Evolutionary conservation across 257 asterid species (phyloP).

Genomic region (Orobanche coerulescens): DNA sequence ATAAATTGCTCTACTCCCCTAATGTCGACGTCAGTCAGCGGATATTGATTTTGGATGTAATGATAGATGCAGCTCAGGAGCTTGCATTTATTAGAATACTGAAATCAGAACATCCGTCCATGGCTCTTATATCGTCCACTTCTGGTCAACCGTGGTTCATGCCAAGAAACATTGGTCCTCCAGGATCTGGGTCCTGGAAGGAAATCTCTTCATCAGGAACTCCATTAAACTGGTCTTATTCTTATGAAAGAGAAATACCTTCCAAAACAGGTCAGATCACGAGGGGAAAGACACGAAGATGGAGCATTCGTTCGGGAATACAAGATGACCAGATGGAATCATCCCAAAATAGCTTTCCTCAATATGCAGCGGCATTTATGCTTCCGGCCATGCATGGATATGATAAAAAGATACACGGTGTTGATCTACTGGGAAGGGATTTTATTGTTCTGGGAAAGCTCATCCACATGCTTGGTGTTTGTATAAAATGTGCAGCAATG

Average conservation of each 20-base stretch:
- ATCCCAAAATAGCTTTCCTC: constrained; percentile 72
- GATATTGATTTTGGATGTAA: constrained; percentile 78
- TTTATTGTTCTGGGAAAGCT: constrained; percentile 82
- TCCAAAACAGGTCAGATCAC: constrained; percentile 43
- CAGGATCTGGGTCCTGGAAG: constrained; percentile 82
- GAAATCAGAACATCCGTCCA: constrained; percentile 32
- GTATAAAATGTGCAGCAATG: constrained; percentile 86
- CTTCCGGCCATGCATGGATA: constrained; percentile 88
- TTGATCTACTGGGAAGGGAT: constrained; percentile 80
- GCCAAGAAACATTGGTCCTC: constrained; percentile 62
- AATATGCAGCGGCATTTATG: constrained; percentile 90
- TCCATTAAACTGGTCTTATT: constrained; percentile 74
- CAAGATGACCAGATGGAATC: constrained; percentile 38
- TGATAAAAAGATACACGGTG: constrained; percentile 89
- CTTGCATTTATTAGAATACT: constrained; percentile 54
- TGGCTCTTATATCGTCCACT: constrained; percentile 44
- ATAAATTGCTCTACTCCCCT: constrained; percentile 75
- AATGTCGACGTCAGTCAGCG: constrained; percentile 84
- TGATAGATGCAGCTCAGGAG: constrained; percentile 89
- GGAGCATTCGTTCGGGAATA: constrained; percentile 45
- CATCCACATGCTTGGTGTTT: constrained; percentile 84
- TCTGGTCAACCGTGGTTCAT: constrained; percentile 73
- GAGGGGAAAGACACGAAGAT: constrained; percentile 68
- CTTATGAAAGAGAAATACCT: constrained; percentile 88
- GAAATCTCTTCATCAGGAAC: constrained; percentile 59